Evolutionary conservation across 805 yeast species (phyloP).

Genomic region (Myxozyma melibiosi): DNA sequence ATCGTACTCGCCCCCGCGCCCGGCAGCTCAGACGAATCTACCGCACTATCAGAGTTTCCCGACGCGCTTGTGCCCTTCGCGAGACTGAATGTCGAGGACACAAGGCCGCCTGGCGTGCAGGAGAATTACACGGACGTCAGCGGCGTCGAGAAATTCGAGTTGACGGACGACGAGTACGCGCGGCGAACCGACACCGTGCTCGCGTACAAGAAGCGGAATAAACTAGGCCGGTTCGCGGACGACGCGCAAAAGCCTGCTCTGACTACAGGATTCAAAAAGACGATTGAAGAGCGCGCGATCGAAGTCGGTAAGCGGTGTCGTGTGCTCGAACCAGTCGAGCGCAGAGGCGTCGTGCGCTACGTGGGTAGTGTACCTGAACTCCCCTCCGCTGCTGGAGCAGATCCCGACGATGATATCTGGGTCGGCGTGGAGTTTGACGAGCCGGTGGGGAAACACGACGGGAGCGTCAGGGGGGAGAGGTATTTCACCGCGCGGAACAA

Average conservation of each 20-base stretch:
- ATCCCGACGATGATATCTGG: constrained; percentile 53
- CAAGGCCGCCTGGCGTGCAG: constrained; percentile 39
- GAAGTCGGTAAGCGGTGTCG: constrained; percentile 54
- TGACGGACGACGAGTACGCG: constrained; percentile 65
- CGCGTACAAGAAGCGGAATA: constrained; percentile 71
- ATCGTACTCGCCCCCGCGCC: constrained; percentile 6
- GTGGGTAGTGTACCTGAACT: constrained; percentile 70
- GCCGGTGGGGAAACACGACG: constrained; percentile 86
- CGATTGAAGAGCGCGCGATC: constrained; percentile 36
- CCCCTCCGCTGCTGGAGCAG: constrained; percentile 39
- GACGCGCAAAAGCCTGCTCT: constrained; percentile 48
- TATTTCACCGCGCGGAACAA: constrained; percentile 59
- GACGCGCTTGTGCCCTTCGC: constrained; percentile 23
- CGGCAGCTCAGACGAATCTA: constrained; percentile 16
- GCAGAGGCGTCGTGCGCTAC: constrained; percentile 71
- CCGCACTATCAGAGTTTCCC: constrained; percentile 8
- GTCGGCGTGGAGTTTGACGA: constrained; percentile 84
- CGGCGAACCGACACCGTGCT: constrained; percentile 63
- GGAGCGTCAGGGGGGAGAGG: constrained; percentile 60
- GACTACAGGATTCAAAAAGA: constrained; percentile 5
- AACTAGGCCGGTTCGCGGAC: constrained; percentile 63
- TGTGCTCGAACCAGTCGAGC: constrained; percentile 47
- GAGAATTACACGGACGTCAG: constrained; percentile 42
- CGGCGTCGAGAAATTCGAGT: constrained; percentile 47
- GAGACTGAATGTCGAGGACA: constrained; percentile 44